These are phyloP conservation scores for Lenzites betulinus DNA, from an alignment of 768 basidiomycete genomes.

Conservation along the genomic window DNA sequence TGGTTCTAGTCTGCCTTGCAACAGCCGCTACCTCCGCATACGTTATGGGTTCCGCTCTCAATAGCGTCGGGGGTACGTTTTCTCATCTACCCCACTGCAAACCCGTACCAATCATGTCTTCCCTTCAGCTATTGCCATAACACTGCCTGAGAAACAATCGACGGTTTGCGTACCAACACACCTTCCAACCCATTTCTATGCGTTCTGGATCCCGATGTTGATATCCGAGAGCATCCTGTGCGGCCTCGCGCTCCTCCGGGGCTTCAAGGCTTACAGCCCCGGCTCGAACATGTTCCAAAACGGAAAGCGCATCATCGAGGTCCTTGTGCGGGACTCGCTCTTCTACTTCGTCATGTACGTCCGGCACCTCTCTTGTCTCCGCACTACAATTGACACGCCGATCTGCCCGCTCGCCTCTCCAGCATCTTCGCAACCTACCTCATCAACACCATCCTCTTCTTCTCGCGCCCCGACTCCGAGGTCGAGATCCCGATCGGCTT, in stretches of 20 bases:
- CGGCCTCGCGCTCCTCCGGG: constrained; percentile 49
- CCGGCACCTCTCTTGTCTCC: neutral
- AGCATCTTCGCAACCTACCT: constrained; percentile 61
- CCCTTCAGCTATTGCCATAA: constrained; percentile 5
- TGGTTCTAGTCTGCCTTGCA: constrained; percentile 44
- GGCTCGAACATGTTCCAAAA: constrained; percentile 39
- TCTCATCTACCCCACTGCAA: neutral
- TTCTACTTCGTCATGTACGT: constrained; percentile 59
- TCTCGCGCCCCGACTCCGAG: constrained; percentile 22
- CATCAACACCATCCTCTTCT: constrained; percentile 40
- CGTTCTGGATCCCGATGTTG: constrained; percentile 64
- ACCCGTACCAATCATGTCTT: neutral
- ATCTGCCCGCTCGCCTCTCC: neutral
- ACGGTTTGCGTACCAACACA: constrained; percentile 46
- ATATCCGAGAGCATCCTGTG: constrained; percentile 56
- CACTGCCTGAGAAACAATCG: constrained; percentile 15
- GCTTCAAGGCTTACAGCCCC: constrained; percentile 45
- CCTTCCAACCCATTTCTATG: constrained; percentile 47
- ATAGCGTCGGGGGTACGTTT: constrained; percentile 42
- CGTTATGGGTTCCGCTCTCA: constrained; percentile 50
- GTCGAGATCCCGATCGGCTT: constrained; percentile 60
- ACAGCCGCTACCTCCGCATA: constrained; percentile 44
- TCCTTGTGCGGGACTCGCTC: constrained; percentile 58
- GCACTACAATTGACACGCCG: neutral
- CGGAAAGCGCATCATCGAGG: constrained; percentile 46